Evolutionary conservation across 805 yeast species (phyloP), one percentile per base, ranked within the genome.

Genomic region (Candida broadrunensis): DNA sequence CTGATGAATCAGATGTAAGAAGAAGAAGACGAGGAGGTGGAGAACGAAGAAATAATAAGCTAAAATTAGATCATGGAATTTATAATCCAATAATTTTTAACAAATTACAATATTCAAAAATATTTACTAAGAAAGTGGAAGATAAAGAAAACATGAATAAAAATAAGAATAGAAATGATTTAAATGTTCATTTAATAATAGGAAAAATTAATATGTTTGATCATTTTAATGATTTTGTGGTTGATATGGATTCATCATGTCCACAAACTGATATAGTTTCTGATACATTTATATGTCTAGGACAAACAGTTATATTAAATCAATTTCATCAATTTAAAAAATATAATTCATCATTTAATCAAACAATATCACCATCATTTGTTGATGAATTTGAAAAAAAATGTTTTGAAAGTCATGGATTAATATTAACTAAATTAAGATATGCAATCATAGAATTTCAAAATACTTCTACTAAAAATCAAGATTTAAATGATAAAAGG

Each of bases 201-300:
- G 52, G 49, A 5, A 39, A 37, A 21, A 31, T 31, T 25, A 33
- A 26, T 16, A 25, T 46, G 14, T 36, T 48, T 14, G 47, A 46
- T 38, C 43, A 36, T 36, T 41, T 43, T 13, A 35, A 24, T 33
- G 39, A 43, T 35, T 37, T 29, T 27, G 16, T 48, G 14, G 6
- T 29, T 29, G 32, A 29, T 14, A 29, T 29, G 32, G 5, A 6
- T 5, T 6, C 32, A 5, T 5, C 6, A 4, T n/a, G 18, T 9
- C 25, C 25, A 5, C 5, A 19, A n/a, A 26, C 17, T 12, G 42
- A 41, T 9, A 21, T 51, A 4, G 34, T 50, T 13, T 30, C 37
- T 19, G 50, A 51, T 23, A 33, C 50, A 14, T 43, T 44, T 31
- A 33, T 54, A 4, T 48, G 49, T 33, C 35, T 56, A 16, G 61